A percentile compares a stretch with the other conserved stretches of the same genome.
Evolutionary conservation across 2,329 filamentous ascomycete genomes (phyloP).

Genomic region (Fusarium nygamai): DNA sequence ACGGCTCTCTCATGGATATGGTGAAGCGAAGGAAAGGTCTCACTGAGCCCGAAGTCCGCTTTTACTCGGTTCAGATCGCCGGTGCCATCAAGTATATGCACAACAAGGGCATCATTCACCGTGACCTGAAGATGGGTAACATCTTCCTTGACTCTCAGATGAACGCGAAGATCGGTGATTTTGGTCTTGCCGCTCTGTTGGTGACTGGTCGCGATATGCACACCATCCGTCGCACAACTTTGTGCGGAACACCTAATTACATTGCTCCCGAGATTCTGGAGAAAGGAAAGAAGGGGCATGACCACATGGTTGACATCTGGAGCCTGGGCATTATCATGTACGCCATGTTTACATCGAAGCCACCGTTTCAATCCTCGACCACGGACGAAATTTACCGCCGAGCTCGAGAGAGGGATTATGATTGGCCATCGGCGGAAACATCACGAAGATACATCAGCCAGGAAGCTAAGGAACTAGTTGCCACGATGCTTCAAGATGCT

Average conservation of each 20-base stretch:
- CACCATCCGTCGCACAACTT: conserved; percentile 84
- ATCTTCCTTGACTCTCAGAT: conserved; percentile 93
- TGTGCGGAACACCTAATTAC: conserved; percentile 98
- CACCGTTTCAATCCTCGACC: conserved; percentile 92
- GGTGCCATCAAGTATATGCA: conserved; percentile 99
- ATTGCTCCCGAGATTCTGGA: conserved; percentile 97
- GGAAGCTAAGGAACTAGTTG: conserved; percentile 82
- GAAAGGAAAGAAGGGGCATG: conserved; percentile 92
- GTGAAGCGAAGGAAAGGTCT: conserved; percentile 90
- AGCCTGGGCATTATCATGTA: conserved; percentile 98
- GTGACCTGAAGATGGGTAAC: conserved; percentile 98
- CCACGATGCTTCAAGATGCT: conserved; percentile 78
- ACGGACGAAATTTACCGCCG: conserved; percentile 86
- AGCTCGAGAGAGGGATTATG: conserved; percentile 77
- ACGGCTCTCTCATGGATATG: conserved; percentile 97
- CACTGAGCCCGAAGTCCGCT: conserved; percentile 92
- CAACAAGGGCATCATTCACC: conserved; percentile 92
- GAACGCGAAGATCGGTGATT: conserved; percentile 98
- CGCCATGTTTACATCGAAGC: conserved; percentile 95
- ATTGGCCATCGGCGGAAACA: conserved; percentile 76
- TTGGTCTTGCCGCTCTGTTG: conserved; percentile 90
- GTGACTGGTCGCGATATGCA: conserved; percentile 92
- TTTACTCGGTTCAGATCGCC: conserved; percentile 93
- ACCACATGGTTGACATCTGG: conserved; percentile 99
- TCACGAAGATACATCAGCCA: conserved; percentile 76